Base-by-base conservation (phyloP, 768 basidiomycete genomes). In the Termitomyces sp. region DNA sequence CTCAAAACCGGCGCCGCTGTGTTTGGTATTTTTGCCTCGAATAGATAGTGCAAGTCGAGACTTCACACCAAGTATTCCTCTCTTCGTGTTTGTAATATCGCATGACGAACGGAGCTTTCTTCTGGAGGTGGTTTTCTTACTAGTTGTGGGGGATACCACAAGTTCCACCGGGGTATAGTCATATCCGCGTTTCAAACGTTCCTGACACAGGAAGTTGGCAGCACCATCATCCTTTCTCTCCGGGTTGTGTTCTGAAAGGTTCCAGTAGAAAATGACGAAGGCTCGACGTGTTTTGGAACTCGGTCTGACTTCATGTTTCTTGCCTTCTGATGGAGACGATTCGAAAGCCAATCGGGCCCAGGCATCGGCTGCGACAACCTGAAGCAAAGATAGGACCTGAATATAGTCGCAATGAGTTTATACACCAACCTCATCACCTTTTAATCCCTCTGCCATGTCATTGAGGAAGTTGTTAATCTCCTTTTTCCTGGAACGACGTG, bases 221-320 rank as follows among this genome's bases (percentile, higher is more conserved):
- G 45, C 44, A 9, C 52, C 56, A 17, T 57, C 30, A 11, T 35
- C 34, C n/a, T 34, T 32, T 43, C 22, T 32, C 22, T 48, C 14
- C 10, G 22, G 7, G 34, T 48, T 49, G 21, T 54, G 21, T 9
- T 61, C 42, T 52, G 53, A 62, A 30, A 67, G 45, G 17, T 51
- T 55, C 66, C 65, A 67, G 44, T 66, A 66, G 34, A 66, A 61
- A 5, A 51, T 42, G 24, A 67, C 57, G 45, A 67, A 67, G 26
- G 58, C 48, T 48, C 44, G 41, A 41, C 55, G 46, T 40, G 42
- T 58, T 42, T 58, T 40, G 17, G 48, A 34, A 55, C 60, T 59
- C 17, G 49, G 51, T 28, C 15, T n/a, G n/a, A 48, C 32, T 21
- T 44, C 9, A 9, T 26, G 28, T 26, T 52, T 17, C 40, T 26